Base-by-base conservation (phyloP, 768 basidiomycete species). In the Cyathus striatus region DNA sequence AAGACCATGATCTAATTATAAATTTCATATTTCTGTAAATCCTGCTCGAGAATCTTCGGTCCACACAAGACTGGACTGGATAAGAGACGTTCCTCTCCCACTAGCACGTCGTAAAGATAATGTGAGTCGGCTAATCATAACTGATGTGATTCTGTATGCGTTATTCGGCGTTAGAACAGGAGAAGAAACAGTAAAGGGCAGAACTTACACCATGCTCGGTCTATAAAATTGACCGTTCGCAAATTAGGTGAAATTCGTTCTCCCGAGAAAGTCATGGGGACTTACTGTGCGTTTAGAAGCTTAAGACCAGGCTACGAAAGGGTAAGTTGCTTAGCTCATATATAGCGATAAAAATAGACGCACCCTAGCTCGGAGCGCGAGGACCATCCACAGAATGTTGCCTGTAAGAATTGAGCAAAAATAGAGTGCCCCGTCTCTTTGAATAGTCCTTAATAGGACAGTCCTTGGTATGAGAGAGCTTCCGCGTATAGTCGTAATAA, bases 111-210 rank as follows among this genome's bases (percentile, higher is more conserved):
- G 51, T 12, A 61, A 42, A 23, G 59, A 61, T 12, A 61, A 53
- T 3, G 58, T 58, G 1, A 61, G 50, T 21, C 59, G 54, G 40
- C 47, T 56, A 38, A 61, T 58, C 59, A 61, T 59, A 17, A 61
- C 50, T 16, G 59, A 59, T 22, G 58, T 61, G 12, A 61, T 38
- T 26, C 57, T 60, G 39, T 14, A n/a, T 10, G 2, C 10, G n/a
- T 37, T 41, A n/a, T 22, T 20, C n/a, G 39, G 21, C 12, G 34
- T 32, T 20, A 23, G 46, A 13, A n/a, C 40, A 20, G 23, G 27
- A 18, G 21, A 34, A 30, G 17, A 44, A 47, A 36, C 26, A 55
- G 46, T 37, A 37, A 37, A 37, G 21, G 10, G 30, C 13, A 12
- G 17, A 35, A 40, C 51, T 18, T 26, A 52, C 51, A 52, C 42